Conservation (phyloP, 345 rosid species). For the Lumnitzera littorea region DNA sequence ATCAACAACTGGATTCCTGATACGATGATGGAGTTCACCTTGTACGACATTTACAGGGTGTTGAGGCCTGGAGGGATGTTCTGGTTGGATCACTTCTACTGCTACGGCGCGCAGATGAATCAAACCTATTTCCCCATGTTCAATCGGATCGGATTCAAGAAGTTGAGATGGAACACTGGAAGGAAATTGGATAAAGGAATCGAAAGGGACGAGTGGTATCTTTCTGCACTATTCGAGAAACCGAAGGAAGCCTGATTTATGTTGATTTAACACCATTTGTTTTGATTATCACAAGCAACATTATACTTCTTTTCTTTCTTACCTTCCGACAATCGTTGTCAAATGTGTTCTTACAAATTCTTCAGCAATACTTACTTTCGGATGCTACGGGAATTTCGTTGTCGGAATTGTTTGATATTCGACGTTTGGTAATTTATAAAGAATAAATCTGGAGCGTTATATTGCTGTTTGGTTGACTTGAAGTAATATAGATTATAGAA, state of each 20-base stretch:
- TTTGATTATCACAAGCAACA: too few relatives aligned
- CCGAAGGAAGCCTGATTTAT: constrained; percentile 8
- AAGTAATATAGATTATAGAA: too few relatives aligned
- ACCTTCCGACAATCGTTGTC: too few relatives aligned
- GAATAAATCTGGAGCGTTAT: too few relatives aligned
- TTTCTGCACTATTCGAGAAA: constrained; percentile 44
- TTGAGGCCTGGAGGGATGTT: constrained; percentile 48
- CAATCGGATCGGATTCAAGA: constrained; percentile 32
- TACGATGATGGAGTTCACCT: constrained; percentile 33
- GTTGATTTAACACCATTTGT: too few relatives aligned
- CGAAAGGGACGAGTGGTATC: constrained; percentile 31
- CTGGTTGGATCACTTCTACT: constrained; percentile 55
- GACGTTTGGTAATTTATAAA: too few relatives aligned
- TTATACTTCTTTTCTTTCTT: too few relatives aligned
- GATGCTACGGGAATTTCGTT: too few relatives aligned
- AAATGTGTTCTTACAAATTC: too few relatives aligned
- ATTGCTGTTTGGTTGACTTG: too few relatives aligned
- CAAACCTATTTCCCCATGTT: constrained; percentile 31
- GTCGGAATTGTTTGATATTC: too few relatives aligned
- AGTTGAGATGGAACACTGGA: constrained; percentile 36
- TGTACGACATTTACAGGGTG: constrained; percentile 39
- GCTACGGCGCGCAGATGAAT: constrained; percentile 38
- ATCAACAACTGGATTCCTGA: constrained; percentile 45
- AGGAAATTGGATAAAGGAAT: constrained; percentile 28
- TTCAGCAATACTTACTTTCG: too few relatives aligned